A percentile compares a stretch with the other conserved stretches of the same genome.
These are phyloP conservation scores for Entonaema liquescens DNA, from an alignment of 495 filamentous ascomycete genomes.

Conservation along the genomic window DNA sequence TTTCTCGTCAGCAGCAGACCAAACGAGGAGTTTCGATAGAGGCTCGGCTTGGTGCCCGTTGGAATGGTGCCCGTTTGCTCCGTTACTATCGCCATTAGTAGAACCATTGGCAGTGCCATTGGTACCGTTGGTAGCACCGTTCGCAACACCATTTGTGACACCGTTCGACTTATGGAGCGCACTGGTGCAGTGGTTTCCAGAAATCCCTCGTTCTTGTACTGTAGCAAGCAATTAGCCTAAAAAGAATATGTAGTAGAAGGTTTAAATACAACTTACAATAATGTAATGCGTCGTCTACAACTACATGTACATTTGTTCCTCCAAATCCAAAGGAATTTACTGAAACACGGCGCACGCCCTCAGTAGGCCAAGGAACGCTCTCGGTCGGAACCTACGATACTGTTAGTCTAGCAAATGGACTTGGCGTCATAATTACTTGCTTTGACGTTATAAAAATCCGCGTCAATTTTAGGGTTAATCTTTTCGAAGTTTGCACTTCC, in stretches of 20 bases:
- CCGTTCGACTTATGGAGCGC: neutral
- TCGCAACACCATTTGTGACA: neutral
- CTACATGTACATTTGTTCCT: constrained; percentile 65
- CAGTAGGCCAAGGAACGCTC: constrained; percentile 40
- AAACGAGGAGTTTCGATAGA: constrained; percentile 39
- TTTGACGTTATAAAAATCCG: constrained; percentile 39
- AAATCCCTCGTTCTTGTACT: constrained; percentile 24
- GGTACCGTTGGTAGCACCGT: constrained; percentile 5
- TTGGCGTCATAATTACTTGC: constrained; percentile 2
- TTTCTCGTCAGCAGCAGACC: constrained; percentile 44
- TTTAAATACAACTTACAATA: constrained; percentile 1
- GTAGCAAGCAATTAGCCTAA: constrained; percentile 3
- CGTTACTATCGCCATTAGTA: constrained; percentile 26
- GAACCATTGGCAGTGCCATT: constrained; percentile 7
- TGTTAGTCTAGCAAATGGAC: neutral
- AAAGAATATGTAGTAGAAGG: no score
- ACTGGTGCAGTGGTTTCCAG: constrained; percentile 41
- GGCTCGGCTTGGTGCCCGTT: constrained; percentile 8
- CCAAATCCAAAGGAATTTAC: constrained; percentile 69
- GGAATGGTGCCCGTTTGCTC: neutral
- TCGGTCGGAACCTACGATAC: constrained; percentile 38
- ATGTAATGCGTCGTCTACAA: constrained; percentile 57
- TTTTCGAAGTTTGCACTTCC: constrained; percentile 56
- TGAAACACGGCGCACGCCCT: constrained; percentile 52
- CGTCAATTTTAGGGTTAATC: constrained; percentile 55